phyloP scores from a whole-genome alignment of 1,284 basidiomycete species.

The Ustilago esculenta region DNA sequence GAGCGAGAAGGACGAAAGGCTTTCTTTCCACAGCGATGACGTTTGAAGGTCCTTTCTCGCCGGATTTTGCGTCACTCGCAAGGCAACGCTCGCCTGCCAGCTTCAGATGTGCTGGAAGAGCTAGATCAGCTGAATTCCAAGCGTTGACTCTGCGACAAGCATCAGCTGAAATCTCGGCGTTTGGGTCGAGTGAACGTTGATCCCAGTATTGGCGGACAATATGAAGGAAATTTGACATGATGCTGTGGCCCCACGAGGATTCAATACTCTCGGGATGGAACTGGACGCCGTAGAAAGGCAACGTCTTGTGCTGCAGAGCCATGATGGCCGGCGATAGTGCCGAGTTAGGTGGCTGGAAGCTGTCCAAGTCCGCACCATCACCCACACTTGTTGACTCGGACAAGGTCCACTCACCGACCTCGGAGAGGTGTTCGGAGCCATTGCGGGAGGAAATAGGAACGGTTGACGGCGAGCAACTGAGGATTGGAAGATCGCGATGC shows the following conservation, averaged over 20 bases:
- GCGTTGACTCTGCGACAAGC: conserved; percentile 10
- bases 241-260: conserved; percentile 38
- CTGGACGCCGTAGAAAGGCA: conserved; percentile 88
- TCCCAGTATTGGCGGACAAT: conserved; percentile 48
- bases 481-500: conserved; percentile 25
- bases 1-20: conserved; percentile 8
- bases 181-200: neutral
- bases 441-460: conserved; percentile 24
- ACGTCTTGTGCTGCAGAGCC: conserved; percentile 54
- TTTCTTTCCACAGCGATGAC: no score
- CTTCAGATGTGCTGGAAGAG: conserved; percentile 17
- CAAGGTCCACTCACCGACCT: conserved; percentile 15
- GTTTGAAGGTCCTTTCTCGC: neutral
- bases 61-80: conserved; percentile 1
- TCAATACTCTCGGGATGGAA: conserved; percentile 80
- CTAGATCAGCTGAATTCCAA: conserved; percentile 12
- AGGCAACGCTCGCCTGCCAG: conserved; percentile 37
- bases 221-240: conserved; percentile 59
- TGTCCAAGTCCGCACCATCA: conserved; percentile 8
- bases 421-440: conserved; percentile 29
- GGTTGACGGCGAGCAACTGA: conserved; percentile 33
- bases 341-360: neutral
- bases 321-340: conserved; percentile 45
- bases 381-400: conserved; percentile 28
- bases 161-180: neutral